Evolutionary conservation across 139 green algal species (phyloP).

Genomic region (Yamagishiella unicocca): DNA sequence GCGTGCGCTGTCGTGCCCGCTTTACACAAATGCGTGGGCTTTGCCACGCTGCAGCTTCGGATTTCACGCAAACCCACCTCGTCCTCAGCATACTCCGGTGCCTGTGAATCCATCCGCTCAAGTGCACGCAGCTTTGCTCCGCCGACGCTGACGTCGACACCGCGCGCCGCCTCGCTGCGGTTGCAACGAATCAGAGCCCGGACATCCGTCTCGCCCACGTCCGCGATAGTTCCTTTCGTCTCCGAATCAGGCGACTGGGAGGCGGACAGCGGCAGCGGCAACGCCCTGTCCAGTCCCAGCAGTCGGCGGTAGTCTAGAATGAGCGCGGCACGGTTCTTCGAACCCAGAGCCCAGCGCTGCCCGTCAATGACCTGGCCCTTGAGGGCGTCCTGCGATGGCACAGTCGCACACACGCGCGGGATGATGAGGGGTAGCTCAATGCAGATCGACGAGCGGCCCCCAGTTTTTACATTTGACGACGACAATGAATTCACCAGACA

Average conservation of each 20-base stretch:
- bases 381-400: conserved; percentile 15
- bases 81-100: neutral
- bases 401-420: neutral
- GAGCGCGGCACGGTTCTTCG: conserved; percentile 56
- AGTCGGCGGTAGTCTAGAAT: conserved; percentile 49
- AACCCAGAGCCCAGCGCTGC: conserved; percentile 49
- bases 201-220: neutral
- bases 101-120: neutral
- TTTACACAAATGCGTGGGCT: neutral
- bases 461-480: neutral
- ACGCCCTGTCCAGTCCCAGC: conserved; percentile 11
- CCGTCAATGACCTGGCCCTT: conserved; percentile 42
- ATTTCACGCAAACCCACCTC: neutral
- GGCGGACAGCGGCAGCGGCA: neutral
- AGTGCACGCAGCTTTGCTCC: neutral
- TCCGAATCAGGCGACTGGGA: neutral
- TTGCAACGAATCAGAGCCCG: neutral
- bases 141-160: neutral
- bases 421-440: neutral
- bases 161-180: neutral
- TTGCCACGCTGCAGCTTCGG: neutral
- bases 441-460: too few relatives aligned
- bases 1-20: too few relatives aligned
- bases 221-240: neutral
- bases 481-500: too few relatives aligned